Evolutionary conservation across 2,329 filamentous ascomycete genomes (phyloP).

Genomic region (Emericellopsis cladophorae): DNA sequence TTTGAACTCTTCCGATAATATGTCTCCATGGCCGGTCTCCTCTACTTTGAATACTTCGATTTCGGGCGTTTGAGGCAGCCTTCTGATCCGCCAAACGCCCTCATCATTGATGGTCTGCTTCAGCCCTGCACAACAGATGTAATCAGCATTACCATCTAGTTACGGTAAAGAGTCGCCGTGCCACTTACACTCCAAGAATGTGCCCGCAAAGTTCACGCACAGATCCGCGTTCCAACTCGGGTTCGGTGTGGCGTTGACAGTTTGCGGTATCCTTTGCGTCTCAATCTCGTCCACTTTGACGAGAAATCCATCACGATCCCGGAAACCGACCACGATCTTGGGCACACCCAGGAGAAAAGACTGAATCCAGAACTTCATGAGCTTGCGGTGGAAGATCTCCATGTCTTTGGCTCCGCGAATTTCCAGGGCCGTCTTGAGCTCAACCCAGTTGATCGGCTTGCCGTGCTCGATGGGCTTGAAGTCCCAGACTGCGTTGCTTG

Average conservation of each 20-base stretch:
- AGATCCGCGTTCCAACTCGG: conserved; percentile 80
- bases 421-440: conserved; percentile 80
- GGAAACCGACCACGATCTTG: conserved; percentile 83
- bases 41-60: conserved; percentile 68
- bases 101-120: conserved; percentile 51
- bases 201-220: conserved; percentile 80
- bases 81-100: conserved; percentile 71
- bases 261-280: conserved; percentile 66
- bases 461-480: conserved; percentile 55
- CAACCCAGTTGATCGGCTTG: conserved; percentile 78
- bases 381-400: conserved; percentile 72
- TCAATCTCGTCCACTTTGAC: conserved; percentile 64
- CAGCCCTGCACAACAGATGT: conserved; percentile 34
- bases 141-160: too few species aligned
- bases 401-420: conserved; percentile 56
- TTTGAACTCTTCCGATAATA: conserved; percentile 66
- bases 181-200: conserved; percentile 61
- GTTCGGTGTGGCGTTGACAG: conserved; percentile 53
- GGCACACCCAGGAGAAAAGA: conserved; percentile 89
- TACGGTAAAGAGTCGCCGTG: too few species aligned
- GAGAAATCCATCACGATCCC: conserved; percentile 60
- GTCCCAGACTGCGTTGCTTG: conserved; percentile 57
- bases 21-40: conserved; percentile 61
- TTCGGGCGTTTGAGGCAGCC: conserved; percentile 44
- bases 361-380: conserved; percentile 94